Evolutionary conservation across 345 rosid genomes (phyloP), one percentile per base, ranked within the genome.

Genomic region (Noccaea bulbosa): DNA sequence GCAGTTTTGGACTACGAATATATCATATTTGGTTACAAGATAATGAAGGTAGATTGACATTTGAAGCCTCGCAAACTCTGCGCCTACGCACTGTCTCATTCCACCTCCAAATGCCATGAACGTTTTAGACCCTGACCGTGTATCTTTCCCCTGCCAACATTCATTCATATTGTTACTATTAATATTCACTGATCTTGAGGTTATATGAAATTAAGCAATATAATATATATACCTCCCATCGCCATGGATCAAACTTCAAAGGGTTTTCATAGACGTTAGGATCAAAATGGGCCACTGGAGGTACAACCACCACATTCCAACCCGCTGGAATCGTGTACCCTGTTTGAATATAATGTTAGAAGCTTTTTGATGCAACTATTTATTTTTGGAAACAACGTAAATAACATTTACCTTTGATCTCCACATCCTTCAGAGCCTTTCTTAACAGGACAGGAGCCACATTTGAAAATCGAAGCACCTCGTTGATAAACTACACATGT

Each of bases 41-140:
- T 67, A n/a, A 59, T 76, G 84, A 11, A 83, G 75, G 20, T 78
- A 83, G 39, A 74, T 40, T 1, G 84, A 46, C 35, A 70, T 44
- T 14, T 78, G 78, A 43, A 80, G 73, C 43, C 79, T 81, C 1
- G 78, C 62, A 9, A 80, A 79, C 9, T 79, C 82, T 16, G 85
- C 85, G 46, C 85, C 87, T 14, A 32, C 70, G 37, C 84, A 78
- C 1, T 56, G 80, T 60, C 89, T 83, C 0, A n/a, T 67, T 7
- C 87, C 87, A 3, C 76, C 69, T 12, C 85, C 87, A 16, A 81
- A 85, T 6, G 71, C 79, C 81, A 80, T 78, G 44, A 78, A 85
- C 2, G 72, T 79, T 41, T 77, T 81, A 4, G 82, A 75, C 4
- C 78, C 77, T 2, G 51, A 39, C 5, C 45, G 17, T 65, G 55